A percentile compares a stretch with the other conserved stretches of the same genome.
Conservation (phyloP, 164 flowering plant species). For the Vitis rotundifolia region DNA sequence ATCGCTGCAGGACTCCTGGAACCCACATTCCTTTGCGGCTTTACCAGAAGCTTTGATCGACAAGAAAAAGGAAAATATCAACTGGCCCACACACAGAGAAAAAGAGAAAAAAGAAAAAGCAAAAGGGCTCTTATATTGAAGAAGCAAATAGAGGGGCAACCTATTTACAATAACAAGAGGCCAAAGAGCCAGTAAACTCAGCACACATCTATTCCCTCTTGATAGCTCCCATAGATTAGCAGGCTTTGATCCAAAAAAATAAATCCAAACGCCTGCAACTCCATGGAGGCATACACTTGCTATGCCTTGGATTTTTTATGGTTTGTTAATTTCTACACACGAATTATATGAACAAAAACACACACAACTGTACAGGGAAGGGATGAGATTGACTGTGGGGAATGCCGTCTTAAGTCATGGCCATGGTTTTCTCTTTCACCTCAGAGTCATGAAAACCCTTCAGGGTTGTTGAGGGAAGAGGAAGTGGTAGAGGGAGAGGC, state of each 20-base stretch:
- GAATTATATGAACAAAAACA: neutral
- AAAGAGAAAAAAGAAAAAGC: too few species aligned
- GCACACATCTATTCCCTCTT: neutral
- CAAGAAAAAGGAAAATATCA: too few species aligned
- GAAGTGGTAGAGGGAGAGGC: neutral
- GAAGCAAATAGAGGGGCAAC: too few species aligned
- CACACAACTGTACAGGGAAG: conserved; percentile 3
- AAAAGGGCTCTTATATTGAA: too few species aligned
- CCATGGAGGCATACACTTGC: neutral
- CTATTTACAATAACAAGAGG: neutral
- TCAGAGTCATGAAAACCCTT: conserved; percentile 17
- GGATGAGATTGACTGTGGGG: neutral
- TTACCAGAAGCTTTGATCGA: too few species aligned
- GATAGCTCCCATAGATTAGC: neutral
- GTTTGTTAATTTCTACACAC: neutral
- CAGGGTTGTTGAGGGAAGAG: conserved; percentile 14
- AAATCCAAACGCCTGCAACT: conserved; percentile 26
- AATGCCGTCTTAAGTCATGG: neutral
- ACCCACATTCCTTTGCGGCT: too few species aligned
- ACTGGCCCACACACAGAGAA: too few species aligned
- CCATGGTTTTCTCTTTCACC: conserved; percentile 30
- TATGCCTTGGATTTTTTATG: neutral
- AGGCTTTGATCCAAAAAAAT: conserved; percentile 15
- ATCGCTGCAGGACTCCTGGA: too few species aligned
- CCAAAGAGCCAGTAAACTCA: neutral